phyloP scores from a whole-genome alignment of 352 stramenopile genomes.

The Peronospora farinosa region DNA sequence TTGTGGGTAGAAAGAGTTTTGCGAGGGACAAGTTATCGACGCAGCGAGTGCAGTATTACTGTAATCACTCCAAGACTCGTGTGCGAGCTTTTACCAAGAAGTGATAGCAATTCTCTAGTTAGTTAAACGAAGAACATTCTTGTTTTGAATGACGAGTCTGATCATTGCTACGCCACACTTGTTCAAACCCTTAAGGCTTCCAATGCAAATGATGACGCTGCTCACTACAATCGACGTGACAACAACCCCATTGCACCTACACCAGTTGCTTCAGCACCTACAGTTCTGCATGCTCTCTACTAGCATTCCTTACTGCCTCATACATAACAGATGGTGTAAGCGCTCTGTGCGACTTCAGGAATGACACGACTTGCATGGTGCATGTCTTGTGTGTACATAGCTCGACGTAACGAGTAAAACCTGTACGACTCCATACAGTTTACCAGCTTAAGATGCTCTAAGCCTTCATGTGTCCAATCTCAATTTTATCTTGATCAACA shows the following conservation, averaged over 20 bases:
- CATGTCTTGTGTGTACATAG: too few relatives aligned
- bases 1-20: background rate
- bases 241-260: too few relatives aligned
- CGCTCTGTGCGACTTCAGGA: background rate
- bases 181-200: background rate
- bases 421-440: background rate
- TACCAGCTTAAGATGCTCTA: constrained; percentile 10
- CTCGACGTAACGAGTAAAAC: too few relatives aligned
- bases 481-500: constrained; percentile 22
- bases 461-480: constrained; percentile 24
- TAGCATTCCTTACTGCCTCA: too few relatives aligned
- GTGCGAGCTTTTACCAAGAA: constrained; percentile 4
- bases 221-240: too few relatives aligned
- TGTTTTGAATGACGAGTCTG: background rate
- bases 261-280: too few relatives aligned
- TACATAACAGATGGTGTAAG: background rate
- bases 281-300: too few relatives aligned
- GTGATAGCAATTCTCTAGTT: background rate
- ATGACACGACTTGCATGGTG: background rate
- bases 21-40: too few relatives aligned
- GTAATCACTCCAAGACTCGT: background rate
- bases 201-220: too few relatives aligned
- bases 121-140: background rate
- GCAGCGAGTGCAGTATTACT: background rate
- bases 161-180: constrained; percentile 1